Base-by-base conservation (phyloP, 495 filamentous ascomycete genomes). In the Barbatosphaeria neglecta region DNA sequence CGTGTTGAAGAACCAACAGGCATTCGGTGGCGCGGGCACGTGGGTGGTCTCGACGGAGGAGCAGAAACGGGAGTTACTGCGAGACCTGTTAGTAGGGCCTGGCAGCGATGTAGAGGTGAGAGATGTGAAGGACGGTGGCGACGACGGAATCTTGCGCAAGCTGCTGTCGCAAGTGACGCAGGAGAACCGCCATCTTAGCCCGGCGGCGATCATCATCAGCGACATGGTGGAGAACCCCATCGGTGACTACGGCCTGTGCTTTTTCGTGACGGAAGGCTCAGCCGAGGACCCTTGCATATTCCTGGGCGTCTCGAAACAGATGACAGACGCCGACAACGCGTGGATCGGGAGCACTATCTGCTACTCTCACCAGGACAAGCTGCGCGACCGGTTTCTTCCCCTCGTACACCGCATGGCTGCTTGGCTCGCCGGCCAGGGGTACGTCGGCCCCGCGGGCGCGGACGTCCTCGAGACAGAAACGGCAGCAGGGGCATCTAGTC, bases 1-100 rank as follows among this genome's bases (percentile, higher is more conserved):
- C 17, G 61, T 66, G 15, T 16, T 64, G 41, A 64, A 66, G 45
- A 62, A 50, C 4, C 63, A 66, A 17, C 63, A 66, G 40, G 52
- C 59, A 22, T 64, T 57, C 43, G 57, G 57, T n/a, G 61, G 61
- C 8, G 59, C 58, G 4, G 63, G 63, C 16, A 63, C 61, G n/a
- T 66, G 54, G 52, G 46, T 64, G 0, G 47, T 66, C 6, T 38
- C 24, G 9, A 28, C 33, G 0, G 41, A 56, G 15, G 45, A 50
- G 6, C 28, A 62, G 6, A 59, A 56, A n/a, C 4, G 18, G 13
- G 38, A 57, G 6, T 11, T 62, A 9, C 37, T 60, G 3, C 13
- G 38, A 9, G 49, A 51, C 17, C 46, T 65, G 6, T 28, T 27
- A 17, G 35, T 18, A 44, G 27, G 31, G 2, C n/a, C 37, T 38